phyloP scores from a whole-genome alignment of 768 basidiomycete genomes.

The Crepidotus variabilis region DNA sequence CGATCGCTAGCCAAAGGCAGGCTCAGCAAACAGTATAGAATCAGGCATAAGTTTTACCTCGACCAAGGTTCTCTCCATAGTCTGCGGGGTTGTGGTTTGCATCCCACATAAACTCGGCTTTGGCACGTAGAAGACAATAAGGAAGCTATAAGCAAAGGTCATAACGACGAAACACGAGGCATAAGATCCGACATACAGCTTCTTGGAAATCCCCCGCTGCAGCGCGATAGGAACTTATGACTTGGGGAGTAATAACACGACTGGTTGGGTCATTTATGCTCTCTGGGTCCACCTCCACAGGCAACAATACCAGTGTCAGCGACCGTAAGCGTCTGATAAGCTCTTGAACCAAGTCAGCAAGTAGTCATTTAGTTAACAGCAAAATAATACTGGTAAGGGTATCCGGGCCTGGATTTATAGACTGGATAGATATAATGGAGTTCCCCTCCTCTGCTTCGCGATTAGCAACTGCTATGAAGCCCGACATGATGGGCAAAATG shows the following conservation, averaged over 20 bases:
- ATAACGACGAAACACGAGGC: not conserved
- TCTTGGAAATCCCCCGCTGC: conserved; percentile 88
- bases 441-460: conserved; percentile 38
- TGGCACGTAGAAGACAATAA: conserved; percentile 73
- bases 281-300: conserved; percentile 70
- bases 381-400: conserved; percentile 66
- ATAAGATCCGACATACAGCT: conserved; percentile 51
- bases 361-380: not conserved
- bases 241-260: conserved; percentile 77
- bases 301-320: conserved; percentile 71
- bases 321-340: conserved; percentile 78
- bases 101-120: conserved; percentile 78
- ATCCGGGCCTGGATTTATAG: conserved; percentile 59
- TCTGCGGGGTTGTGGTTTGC: conserved; percentile 80
- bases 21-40: conserved; percentile 2
- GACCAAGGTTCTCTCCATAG: conserved; percentile 78
- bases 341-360: conserved; percentile 39
- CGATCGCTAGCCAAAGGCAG: conserved; percentile 46
- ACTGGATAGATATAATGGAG: conserved; percentile 40
- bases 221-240: conserved; percentile 70
- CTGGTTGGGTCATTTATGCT: conserved; percentile 74
- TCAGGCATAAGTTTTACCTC: conserved; percentile 45
- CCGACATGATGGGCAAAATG: conserved; percentile 27
- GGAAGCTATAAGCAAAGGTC: conserved; percentile 50
- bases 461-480: conserved; percentile 17